These are phyloP conservation scores for Cyclotella baltica DNA, from an alignment of 108 stramenopile genomes.

Conservation along the genomic window DNA sequence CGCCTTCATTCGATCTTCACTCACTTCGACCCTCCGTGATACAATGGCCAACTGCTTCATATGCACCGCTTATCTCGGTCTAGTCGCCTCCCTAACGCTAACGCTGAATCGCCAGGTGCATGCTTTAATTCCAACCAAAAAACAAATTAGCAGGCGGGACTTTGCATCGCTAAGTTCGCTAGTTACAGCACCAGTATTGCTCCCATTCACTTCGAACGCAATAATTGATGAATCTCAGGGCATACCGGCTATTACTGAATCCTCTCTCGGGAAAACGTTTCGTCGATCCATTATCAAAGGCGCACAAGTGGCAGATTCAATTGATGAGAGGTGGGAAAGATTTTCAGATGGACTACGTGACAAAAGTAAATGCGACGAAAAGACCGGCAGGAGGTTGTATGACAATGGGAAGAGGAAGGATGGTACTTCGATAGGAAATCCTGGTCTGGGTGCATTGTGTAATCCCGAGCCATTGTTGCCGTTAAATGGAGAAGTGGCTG, in stretches of 20 bases:
- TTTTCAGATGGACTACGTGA: conserved; percentile 57
- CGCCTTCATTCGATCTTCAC: too few species aligned
- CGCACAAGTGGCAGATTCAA: conserved; percentile 57
- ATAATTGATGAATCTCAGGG: conserved; percentile 36
- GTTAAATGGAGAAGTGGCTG: conserved; percentile 30
- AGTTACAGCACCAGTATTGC: conserved; percentile 3
- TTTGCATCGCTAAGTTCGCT: conserved; percentile 8
- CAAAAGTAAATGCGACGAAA: conserved; percentile 59
- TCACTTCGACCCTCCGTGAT: too few species aligned
- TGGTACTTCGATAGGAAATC: conserved; percentile 67
- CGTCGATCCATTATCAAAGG: conserved; percentile 50
- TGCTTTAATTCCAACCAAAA: neutral
- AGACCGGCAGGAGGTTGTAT: conserved; percentile 59
- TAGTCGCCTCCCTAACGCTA: neutral
- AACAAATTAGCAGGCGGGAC: conserved; percentile 28
- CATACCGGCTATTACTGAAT: conserved; percentile 56
- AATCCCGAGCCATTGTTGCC: conserved; percentile 46
- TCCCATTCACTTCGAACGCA: conserved; percentile 34
- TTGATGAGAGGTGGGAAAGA: conserved; percentile 65
- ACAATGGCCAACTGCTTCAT: too few species aligned
- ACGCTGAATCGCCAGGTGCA: neutral
- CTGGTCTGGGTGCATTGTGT: conserved; percentile 64
- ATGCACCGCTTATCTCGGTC: too few species aligned
- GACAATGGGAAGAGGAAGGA: conserved; percentile 69
- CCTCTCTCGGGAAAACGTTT: conserved; percentile 50